phyloP scores from a whole-genome alignment of 2,329 filamentous ascomycete species.

The Nemania sp. region DNA sequence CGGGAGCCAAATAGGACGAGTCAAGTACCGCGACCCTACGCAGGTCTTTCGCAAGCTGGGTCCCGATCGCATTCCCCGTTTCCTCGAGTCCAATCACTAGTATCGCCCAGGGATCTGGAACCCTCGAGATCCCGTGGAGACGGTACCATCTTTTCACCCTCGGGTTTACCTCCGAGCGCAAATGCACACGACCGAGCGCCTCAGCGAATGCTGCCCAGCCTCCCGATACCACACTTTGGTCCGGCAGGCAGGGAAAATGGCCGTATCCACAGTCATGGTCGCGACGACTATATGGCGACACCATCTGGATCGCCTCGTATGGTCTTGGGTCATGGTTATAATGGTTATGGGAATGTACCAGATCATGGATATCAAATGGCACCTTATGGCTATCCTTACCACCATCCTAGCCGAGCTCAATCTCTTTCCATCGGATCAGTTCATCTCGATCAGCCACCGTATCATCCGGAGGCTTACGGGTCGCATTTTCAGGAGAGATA shows the following conservation, averaged over 20 bases:
- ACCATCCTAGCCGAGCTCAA: constrained; percentile 50
- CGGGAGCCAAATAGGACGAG: constrained; percentile 45
- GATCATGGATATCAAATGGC: constrained; percentile 40
- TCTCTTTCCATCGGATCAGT: constrained; percentile 51
- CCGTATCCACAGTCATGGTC: constrained; percentile 39
- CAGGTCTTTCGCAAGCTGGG: constrained; percentile 37
- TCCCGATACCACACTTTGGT: constrained; percentile 47
- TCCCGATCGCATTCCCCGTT: constrained; percentile 44
- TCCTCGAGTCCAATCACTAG: constrained; percentile 30
- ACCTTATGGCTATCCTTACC: constrained; percentile 45
- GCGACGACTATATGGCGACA: constrained; percentile 43
- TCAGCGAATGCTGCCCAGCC: constrained; percentile 46
- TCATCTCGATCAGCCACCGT: constrained; percentile 49
- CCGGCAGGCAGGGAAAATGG: constrained; percentile 39
- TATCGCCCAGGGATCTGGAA: constrained; percentile 43
- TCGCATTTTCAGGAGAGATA: constrained; percentile 47
- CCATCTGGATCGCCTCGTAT: constrained; percentile 33
- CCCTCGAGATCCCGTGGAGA: constrained; percentile 41
- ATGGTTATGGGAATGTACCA: constrained; percentile 39
- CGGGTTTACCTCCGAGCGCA: constrained; percentile 37
- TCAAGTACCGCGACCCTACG: constrained; percentile 53
- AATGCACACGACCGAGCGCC: constrained; percentile 41
- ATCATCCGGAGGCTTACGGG: constrained; percentile 47
- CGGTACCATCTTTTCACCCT: constrained; percentile 38
- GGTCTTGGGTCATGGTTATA: constrained; percentile 29